phyloP scores from a whole-genome alignment of 192 early-diverging fungal species.

The Umbelopsis isabellina region DNA sequence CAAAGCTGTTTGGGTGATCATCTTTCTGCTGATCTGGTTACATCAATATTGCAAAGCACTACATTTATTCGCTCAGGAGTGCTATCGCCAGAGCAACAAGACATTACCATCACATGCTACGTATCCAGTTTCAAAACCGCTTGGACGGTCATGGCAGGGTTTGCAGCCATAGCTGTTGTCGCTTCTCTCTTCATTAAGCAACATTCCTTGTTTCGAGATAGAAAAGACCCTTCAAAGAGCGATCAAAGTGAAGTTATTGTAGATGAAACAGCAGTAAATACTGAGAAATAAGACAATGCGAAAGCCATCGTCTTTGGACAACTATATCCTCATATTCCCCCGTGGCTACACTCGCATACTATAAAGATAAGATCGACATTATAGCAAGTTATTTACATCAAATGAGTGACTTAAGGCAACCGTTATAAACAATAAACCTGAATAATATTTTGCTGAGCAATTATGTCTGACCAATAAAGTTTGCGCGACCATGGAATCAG shows the following conservation, averaged over 20 bases:
- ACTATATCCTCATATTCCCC: too few species aligned
- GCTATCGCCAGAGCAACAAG: constrained; percentile 13
- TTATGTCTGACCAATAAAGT: too few species aligned
- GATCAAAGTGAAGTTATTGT: background rate
- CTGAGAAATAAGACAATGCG: background rate
- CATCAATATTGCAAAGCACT: background rate
- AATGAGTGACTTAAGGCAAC: too few species aligned
- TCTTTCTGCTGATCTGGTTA: background rate
- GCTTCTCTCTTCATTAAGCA: constrained; percentile 27
- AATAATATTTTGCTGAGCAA: too few species aligned
- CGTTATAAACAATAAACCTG: too few species aligned
- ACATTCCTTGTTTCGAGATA: constrained; percentile 18
- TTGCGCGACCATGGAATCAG: too few species aligned
- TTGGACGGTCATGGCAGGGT: background rate
- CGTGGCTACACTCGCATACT: too few species aligned
- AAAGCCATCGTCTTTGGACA: too few species aligned
- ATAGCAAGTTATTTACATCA: too few species aligned
- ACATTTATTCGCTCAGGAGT: constrained; percentile 22
- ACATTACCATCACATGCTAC: constrained; percentile 8
- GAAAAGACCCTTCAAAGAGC: background rate
- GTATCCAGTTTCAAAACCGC: background rate
- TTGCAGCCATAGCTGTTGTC: constrained; percentile 17
- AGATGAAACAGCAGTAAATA: background rate
- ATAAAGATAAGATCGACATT: too few species aligned
- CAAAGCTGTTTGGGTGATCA: background rate